Base-by-base conservation (phyloP, 2,329 filamentous ascomycete genomes). In the Pseudofabraea citricarpa region DNA sequence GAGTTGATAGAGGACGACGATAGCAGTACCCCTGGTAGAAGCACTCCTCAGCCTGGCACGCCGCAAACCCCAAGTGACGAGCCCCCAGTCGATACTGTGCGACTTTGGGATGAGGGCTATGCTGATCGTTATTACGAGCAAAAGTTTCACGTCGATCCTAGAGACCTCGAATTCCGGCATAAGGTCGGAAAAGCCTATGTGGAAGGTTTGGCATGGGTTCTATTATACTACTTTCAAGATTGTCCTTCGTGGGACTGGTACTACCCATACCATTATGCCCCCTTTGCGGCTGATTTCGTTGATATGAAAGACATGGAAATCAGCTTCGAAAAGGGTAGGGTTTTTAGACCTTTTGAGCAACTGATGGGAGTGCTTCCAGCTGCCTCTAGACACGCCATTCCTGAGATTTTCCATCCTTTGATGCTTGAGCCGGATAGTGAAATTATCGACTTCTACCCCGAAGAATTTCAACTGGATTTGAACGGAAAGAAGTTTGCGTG, bases 201-300 rank as follows among this genome's bases (percentile, higher is more conserved):
- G 10, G 90, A 97, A 70, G 93, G 93, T 26, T 76, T 98, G 8
- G 86, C 86, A 18, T 98, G 94, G 93, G 93, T 98, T 29, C 71
- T 98, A 40, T 74, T 90, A 26, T 98, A 98, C 67, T 98, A 98
- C 64, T 95, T 96, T 65, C 93, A 98, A 65, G 93, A 93, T 20
- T 98, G 93, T 57, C 90, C 93, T 18, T 96, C 90, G 0, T 98
- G 94, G 93, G 94, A 91, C 41, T 98, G 93, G 93, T 98, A 93
- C 64, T 98, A 96, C 60, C 93, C 93, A 1, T 95, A 97, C 60
- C 93, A 98, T 62, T 98, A 98, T 62, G 94, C 93, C 1, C 93
- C 94, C 3, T 98, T 98, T 62, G 93, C 93, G 2, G 87, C 90
- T 41, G 93, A 98, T 64, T 98, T 98, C 64, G 83, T 86, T 46